Base-by-base conservation (phyloP, 768 basidiomycete species). In the Boletus sensibilis region DNA sequence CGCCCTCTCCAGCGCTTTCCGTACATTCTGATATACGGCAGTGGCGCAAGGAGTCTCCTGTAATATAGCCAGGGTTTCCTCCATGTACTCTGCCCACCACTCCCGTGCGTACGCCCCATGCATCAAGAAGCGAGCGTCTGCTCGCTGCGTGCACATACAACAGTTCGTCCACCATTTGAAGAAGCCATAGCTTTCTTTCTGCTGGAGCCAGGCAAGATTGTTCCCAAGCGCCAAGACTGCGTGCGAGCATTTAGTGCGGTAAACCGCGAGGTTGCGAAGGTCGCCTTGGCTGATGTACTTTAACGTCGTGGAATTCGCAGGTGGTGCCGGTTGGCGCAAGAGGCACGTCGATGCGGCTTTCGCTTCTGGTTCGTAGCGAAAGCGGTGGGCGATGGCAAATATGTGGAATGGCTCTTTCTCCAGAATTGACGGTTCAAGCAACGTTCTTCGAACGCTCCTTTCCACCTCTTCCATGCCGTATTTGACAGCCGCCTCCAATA, bases 351-450 rank as follows among this genome's bases (percentile, higher is more conserved):
- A 67, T 12, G 76, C 73, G 3, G 61, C 42, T 47, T 54, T 66
- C 3, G 69, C 68, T 60, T 78, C 76, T 1, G 49, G 40, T 50
- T 65, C 63, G 40, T 71, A 58, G 12, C 62, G 59, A 47, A 66
- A 71, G n/a, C 63, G 64, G 52, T 65, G 67, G 14, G 76, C 77
- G 50, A 77, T 64, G 11, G 70, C 68, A 51, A 74, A 73, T 10
- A 74, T 56, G n/a, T 60, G 62, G 12, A 70, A 42, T 4, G 77
- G 64, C 14, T 66, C 62, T 7, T 60, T 58, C 35, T 64, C 54
- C 21, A 78, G 38, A 52, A 74, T 65, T 8, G 54, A 42, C 1
- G 65, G 56, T 5, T 66, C 68, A n/a, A 69, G 53, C 37, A 76
- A 56, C 21, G 31, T 47, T 50, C 55, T 57, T 41, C 71, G 65